A percentile compares a stretch with the other conserved stretches of the same genome.
Conservation (phyloP, 1,284 basidiomycete species). For the Boletus calvinii region DNA sequence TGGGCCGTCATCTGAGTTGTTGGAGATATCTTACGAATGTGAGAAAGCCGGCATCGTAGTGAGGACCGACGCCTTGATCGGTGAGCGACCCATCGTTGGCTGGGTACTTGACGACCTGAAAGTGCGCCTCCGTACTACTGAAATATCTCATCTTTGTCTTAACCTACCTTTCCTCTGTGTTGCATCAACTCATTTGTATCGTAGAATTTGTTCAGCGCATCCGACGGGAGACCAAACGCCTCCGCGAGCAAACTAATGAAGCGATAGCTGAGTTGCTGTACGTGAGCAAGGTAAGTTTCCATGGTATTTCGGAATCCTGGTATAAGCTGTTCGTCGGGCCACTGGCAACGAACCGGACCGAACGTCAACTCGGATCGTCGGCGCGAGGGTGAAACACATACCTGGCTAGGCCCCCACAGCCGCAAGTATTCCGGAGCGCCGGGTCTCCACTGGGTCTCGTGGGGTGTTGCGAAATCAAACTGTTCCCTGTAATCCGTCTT, state of each 20-base stretch:
- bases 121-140: background rate
- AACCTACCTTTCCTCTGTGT: constrained; percentile 32
- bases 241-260: constrained; percentile 32
- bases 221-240: constrained; percentile 31
- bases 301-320: constrained; percentile 37
- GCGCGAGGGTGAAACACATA: constrained; percentile 20
- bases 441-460: constrained; percentile 35
- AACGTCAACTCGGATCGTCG: background rate
- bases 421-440: constrained; percentile 40
- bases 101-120: constrained; percentile 41
- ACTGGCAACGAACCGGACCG: constrained; percentile 24
- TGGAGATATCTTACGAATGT: constrained; percentile 34
- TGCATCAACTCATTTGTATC: constrained; percentile 33
- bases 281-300: constrained; percentile 28
- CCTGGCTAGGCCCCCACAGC: constrained; percentile 42
- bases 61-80: constrained; percentile 43
- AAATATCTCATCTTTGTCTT: background rate
- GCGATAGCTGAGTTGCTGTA: constrained; percentile 29
- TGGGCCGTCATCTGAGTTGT: rapidly evolving
- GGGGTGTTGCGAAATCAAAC: constrained; percentile 42
- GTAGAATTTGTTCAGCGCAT: constrained; percentile 33
- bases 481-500: constrained; percentile 39
- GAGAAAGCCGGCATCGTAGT: constrained; percentile 43
- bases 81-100: constrained; percentile 29
- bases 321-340: constrained; percentile 38